A percentile compares a stretch with the other conserved stretches of the same genome.
Evolutionary conservation across 2,329 filamentous ascomycete species (phyloP).

Genomic region (Sclerotiophoma versabilis): DNA sequence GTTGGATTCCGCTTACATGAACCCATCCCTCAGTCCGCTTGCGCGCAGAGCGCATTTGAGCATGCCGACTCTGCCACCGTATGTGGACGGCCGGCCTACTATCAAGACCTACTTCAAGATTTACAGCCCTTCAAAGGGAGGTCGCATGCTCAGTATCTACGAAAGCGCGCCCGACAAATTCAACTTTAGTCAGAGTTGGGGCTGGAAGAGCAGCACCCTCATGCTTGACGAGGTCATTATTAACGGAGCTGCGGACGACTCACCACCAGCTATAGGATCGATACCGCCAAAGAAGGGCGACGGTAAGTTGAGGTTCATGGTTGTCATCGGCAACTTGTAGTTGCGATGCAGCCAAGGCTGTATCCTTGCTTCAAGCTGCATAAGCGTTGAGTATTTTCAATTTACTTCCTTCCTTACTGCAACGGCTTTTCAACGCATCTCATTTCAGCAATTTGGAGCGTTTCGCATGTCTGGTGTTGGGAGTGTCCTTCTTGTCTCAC

Average conservation of each 20-base stretch:
- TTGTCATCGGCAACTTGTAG: slow-evolving; percentile 62
- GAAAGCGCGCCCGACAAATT: slow-evolving; percentile 65
- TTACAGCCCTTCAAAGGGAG: slow-evolving; percentile 65
- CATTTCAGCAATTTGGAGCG: not conserved
- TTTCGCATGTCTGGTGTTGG: slow-evolving; percentile 2
- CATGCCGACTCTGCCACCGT: slow-evolving; percentile 58
- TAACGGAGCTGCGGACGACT: slow-evolving; percentile 16
- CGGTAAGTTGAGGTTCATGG: slow-evolving; percentile 64
- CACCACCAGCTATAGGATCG: slow-evolving; percentile 20
- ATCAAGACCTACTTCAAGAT: slow-evolving; percentile 70
- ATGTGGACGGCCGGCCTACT: slow-evolving; percentile 62
- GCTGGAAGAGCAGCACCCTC: slow-evolving; percentile 67
- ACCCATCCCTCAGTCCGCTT: slow-evolving; percentile 33
- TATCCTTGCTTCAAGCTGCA: not conserved
- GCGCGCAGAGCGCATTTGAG: slow-evolving; percentile 26
- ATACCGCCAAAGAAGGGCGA: slow-evolving; percentile 51
- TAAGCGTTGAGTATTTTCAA: not conserved
- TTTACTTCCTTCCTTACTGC: not conserved
- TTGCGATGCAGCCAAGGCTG: not conserved
- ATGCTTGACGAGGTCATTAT: slow-evolving; percentile 58
- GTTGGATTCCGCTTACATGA: slow-evolving; percentile 29
- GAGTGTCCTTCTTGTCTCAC: not conserved
- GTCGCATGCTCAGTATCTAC: slow-evolving; percentile 65
- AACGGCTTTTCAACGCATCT: not conserved
- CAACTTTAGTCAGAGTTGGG: slow-evolving; percentile 67